A percentile compares a stretch with the other conserved stretches of the same genome.
Evolutionary conservation across 768 basidiomycete genomes (phyloP).

Genomic region (Phallus indusiatus): DNA sequence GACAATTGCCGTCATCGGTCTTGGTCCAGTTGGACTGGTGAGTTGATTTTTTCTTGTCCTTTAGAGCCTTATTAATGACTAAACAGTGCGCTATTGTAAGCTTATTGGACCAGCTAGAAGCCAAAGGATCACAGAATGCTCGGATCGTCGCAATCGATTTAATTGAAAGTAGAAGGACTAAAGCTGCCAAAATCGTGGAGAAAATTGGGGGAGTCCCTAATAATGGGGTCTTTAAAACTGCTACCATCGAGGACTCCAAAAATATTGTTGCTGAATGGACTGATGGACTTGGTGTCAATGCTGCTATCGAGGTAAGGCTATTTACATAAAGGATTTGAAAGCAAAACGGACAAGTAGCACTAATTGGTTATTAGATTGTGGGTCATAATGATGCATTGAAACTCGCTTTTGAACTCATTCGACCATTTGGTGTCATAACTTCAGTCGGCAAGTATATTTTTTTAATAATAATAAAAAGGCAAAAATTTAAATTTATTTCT

Average conservation of each 20-base stretch:
- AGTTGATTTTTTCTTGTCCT: slow-evolving; percentile 9
- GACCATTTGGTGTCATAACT: slow-evolving; percentile 64
- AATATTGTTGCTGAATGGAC: slow-evolving; percentile 43
- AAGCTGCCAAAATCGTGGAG: slow-evolving; percentile 48
- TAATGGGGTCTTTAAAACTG: slow-evolving; percentile 39
- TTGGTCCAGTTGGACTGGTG: slow-evolving; percentile 72
- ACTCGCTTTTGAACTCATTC: slow-evolving; percentile 60
- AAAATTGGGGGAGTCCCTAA: slow-evolving; percentile 37
- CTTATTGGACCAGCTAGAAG: slow-evolving; percentile 50
- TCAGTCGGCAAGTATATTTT: slow-evolving; percentile 61
- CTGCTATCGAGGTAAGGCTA: slow-evolving; percentile 51
- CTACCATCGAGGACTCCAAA: slow-evolving; percentile 44
- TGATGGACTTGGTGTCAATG: slow-evolving; percentile 47
- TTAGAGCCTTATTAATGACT: neutral
- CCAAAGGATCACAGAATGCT: slow-evolving; percentile 32
- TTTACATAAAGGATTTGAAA: neutral
- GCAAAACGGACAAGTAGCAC: neutral
- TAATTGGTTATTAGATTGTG: slow-evolving; percentile 40
- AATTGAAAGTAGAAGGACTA: slow-evolving; percentile 43
- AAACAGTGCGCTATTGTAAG: slow-evolving; percentile 50
- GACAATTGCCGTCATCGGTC: slow-evolving; percentile 59
- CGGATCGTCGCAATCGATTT: slow-evolving; percentile 60
- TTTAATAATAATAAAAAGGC: slow-evolving; percentile 29
- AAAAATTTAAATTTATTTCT: slow-evolving; percentile 17
- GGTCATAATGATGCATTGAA: slow-evolving; percentile 55